Evolutionary conservation across 768 basidiomycete genomes (phyloP).

Genomic region (Psilocybe cyanescens): DNA sequence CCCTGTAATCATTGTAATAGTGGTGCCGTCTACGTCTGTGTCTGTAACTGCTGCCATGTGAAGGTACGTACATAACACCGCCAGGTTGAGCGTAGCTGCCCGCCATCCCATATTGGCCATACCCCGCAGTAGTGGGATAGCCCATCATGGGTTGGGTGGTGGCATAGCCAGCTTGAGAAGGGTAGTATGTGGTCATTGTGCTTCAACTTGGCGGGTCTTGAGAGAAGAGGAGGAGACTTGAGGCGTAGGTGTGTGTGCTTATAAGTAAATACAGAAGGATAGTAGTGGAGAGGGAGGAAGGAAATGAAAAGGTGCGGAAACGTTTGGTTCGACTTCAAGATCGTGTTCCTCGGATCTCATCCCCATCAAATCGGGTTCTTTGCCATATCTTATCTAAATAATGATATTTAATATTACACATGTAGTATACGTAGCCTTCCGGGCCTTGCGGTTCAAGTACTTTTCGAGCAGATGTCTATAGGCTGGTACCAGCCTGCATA

Average conservation of each 20-base stretch:
- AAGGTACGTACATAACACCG: conserved; percentile 36
- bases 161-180: conserved; percentile 37
- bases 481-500: background rate
- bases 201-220: conserved; percentile 14
- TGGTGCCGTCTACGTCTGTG: conserved; percentile 29
- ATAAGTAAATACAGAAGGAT: conserved; percentile 9
- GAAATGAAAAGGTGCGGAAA: conserved; percentile 12
- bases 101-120: conserved; percentile 23
- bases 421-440: background rate
- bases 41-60: conserved; percentile 27
- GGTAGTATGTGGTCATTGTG: conserved; percentile 41
- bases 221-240: conserved; percentile 7
- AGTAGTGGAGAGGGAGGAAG: conserved; percentile 2
- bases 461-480: background rate
- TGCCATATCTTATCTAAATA: conserved; percentile 9
- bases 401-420: background rate
- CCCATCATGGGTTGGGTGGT: conserved; percentile 32
- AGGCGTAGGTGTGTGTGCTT: conserved; percentile 5
- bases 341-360: conserved; percentile 3
- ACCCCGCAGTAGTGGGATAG: conserved; percentile 24
- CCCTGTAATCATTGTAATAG: conserved; percentile 25
- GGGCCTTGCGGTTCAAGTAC: background rate
- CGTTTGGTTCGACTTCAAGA: conserved; percentile 6
- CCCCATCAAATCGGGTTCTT: background rate
- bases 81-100: conserved; percentile 29